phyloP scores from a whole-genome alignment of 2,329 filamentous ascomycete genomes.

The Cordyceps pruinosa region DNA sequence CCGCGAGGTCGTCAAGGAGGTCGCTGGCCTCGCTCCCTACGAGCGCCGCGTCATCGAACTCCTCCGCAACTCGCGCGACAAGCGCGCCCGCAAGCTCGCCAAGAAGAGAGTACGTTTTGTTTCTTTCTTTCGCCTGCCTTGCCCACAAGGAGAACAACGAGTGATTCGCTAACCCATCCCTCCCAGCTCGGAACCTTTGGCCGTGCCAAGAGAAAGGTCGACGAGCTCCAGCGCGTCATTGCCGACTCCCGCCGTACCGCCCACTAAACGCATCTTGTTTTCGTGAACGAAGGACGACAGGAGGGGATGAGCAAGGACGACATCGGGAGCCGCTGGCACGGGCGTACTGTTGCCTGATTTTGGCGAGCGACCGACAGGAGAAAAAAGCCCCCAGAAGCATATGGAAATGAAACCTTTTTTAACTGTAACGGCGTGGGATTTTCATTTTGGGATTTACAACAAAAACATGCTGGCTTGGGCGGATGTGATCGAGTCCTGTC shows the following conservation, averaged over 20 bases:
- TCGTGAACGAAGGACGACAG: background rate
- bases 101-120: slow-evolving; percentile 83
- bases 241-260: slow-evolving; percentile 75
- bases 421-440: slow-evolving; percentile 10
- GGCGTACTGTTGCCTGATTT: background rate
- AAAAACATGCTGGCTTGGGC: slow-evolving; percentile 6
- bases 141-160: background rate
- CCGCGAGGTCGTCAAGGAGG: slow-evolving; percentile 95
- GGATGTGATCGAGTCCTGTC: slow-evolving; percentile 9
- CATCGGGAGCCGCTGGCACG: background rate
- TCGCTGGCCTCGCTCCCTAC: slow-evolving; percentile 88
- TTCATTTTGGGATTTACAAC: slow-evolving; percentile 9
- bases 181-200: slow-evolving; percentile 90
- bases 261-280: slow-evolving; percentile 41
- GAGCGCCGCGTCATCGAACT: slow-evolving; percentile 99
- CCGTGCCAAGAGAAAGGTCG: slow-evolving; percentile 98
- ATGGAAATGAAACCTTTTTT: slow-evolving; percentile 9
- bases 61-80: slow-evolving; percentile 98
- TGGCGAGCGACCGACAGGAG: background rate
- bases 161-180: slow-evolving; percentile 18
- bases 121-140: background rate
- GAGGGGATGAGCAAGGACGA: slow-evolving; percentile 1
- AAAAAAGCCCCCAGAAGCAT: slow-evolving; percentile 2
- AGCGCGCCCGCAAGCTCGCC: slow-evolving; percentile 96
- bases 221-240: slow-evolving; percentile 97